Conservation (phyloP, 352 stramenopile genomes). For the Phytopythium helicoides region DNA sequence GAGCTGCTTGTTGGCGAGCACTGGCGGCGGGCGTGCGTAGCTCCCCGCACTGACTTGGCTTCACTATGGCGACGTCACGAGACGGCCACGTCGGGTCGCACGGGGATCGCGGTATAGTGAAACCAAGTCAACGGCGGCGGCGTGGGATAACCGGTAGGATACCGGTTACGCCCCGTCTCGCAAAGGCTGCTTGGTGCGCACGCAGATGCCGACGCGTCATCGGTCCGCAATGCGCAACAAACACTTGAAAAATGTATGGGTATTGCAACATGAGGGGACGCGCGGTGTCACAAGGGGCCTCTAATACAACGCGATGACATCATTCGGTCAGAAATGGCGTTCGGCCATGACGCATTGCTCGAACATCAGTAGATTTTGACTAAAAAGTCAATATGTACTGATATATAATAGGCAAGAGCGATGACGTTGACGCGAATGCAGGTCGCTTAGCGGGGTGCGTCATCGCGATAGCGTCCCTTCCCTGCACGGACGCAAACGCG, state of each 20-base stretch:
- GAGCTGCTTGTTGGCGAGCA: neutral
- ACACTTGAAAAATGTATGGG: neutral
- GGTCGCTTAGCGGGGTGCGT: constrained; percentile 3
- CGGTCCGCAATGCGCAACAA: neutral
- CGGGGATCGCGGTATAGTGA: constrained; percentile 14
- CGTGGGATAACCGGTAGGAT: too few relatives aligned
- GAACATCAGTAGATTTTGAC: neutral
- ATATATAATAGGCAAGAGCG: neutral
- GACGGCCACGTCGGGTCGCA: neutral
- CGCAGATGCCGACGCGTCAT: constrained; percentile 8
- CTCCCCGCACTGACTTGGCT: too few relatives aligned
- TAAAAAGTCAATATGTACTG: neutral
- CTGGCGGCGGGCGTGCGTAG: neutral
- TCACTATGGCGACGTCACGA: too few relatives aligned
- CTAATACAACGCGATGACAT: constrained; percentile 8
- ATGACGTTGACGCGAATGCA: constrained; percentile 4
- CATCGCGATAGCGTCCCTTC: neutral
- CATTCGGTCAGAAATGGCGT: neutral
- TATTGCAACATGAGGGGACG: neutral
- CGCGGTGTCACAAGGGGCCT: neutral
- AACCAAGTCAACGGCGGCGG: neutral
- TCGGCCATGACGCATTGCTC: neutral
- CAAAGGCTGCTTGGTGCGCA: constrained; percentile 5
- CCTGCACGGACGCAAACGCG: too few relatives aligned
- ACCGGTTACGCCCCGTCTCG: constrained; percentile 6